These are phyloP conservation scores for Hymenoscyphus albidus DNA, from an alignment of 2,329 filamentous ascomycete species.

Conservation along the genomic window DNA sequence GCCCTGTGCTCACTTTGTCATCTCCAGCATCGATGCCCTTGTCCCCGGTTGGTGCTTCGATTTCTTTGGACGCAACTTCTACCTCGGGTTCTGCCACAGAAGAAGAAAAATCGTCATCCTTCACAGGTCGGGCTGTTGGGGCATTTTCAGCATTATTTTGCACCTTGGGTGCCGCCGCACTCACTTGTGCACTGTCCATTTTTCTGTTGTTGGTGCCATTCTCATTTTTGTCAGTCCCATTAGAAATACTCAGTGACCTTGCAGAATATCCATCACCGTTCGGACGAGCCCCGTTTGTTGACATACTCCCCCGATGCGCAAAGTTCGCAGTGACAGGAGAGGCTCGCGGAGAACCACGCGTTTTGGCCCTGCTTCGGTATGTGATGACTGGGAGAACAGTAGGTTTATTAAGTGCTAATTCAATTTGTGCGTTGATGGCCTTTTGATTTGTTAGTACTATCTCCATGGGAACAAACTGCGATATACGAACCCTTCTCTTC, in stretches of 20 bases:
- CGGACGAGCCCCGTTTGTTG: neutral
- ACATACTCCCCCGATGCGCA: neutral
- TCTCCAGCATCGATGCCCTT: neutral
- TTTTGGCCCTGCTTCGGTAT: conserved; percentile 26
- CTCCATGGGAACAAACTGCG: neutral
- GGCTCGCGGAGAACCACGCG: conserved; percentile 6
- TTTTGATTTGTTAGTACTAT: conserved; percentile 12
- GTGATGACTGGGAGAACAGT: conserved; percentile 26
- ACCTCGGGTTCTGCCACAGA: neutral
- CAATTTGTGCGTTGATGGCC: conserved; percentile 31
- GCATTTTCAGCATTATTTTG: conserved; percentile 1
- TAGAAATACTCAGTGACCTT: neutral
- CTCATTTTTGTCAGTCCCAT: neutral
- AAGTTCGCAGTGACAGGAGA: neutral
- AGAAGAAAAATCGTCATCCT: neutral
- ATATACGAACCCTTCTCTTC: conserved; percentile 23
- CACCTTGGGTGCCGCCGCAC: conserved; percentile 1
- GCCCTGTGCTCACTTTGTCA: neutral
- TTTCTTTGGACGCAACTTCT: neutral
- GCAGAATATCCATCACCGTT: neutral
- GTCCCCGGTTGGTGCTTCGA: neutral
- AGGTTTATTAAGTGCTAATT: conserved; percentile 26
- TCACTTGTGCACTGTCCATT: conserved; percentile 1
- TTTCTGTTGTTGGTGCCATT: neutral
- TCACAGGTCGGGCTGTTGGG: neutral